Base-by-base conservation (phyloP, 2,329 filamentous ascomycete species). In the Talaromyces sp. region DNA sequence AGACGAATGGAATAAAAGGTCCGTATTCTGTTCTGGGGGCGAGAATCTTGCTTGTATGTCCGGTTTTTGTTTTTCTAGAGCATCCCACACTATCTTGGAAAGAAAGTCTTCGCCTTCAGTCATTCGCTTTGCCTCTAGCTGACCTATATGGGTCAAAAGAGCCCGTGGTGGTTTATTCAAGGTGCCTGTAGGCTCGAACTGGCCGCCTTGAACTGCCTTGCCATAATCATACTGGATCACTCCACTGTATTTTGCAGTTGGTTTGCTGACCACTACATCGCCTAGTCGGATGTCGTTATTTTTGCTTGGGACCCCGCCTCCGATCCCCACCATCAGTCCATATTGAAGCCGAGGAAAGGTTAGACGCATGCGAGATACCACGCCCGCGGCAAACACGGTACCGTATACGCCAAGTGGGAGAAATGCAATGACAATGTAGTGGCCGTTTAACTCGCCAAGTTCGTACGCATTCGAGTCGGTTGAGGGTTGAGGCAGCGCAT, bases 251-350 rank as follows among this genome's bases (percentile, higher is more conserved):
- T 2, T 56, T 27, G 14, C 57, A 14, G 35, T 3, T 3, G 61
- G 58, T 17, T 46, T 60, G 52, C 67, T 68, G 3, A 69, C 60
- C 6, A 68, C 67, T 1, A 69, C 60, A 60, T 69, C 67, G 6
- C 66, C 66, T 4, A 69, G 52, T 11, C 62, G 61, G 56, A 69
- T 64, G 52, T 67, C 62, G 29, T 41, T 3, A 1, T n/a, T 26
- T 3, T 56, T 38, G 14, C 21, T 32, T 1, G 63, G 64, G 0
- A 62, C 62, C 0, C 63, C 63, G 1, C 60, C 63, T 41, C 61
- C 61, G 14, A 65, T 58, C 1, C 64, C 64, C 11, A 64, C 63
- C 51, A 64, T 64, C 35, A 63, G 11, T 8, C 32, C 58, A 43
- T 62, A 61, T 52, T 48, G 59, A 31, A 65, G 46, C 26, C 12